Evolutionary conservation across 768 basidiomycete genomes (phyloP), one percentile per base, ranked within the genome.

Genomic region (Naganishia randhawae): DNA sequence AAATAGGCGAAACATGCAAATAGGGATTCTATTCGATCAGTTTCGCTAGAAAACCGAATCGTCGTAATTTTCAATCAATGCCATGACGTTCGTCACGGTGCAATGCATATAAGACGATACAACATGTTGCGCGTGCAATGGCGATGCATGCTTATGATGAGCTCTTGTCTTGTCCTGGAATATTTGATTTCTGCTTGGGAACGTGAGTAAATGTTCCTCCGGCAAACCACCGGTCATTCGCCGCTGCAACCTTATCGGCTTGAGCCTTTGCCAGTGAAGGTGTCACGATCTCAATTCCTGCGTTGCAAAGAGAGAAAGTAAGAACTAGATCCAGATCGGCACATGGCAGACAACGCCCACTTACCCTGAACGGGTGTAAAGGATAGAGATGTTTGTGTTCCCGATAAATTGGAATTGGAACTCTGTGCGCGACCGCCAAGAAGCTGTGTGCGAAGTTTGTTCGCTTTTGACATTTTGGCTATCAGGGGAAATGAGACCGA

Each of bases 391-490:
- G 94, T 97, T 5, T 91, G 88, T 9, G 89, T 92, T 31, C 95
- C 95, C 0, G 90, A 91, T 19, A 84, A 82, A 55, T 85, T 83
- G 13, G 85, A 80, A 25, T 82, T 82, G 35, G 81, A 81, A 14
- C 83, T 75, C n/a, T 81, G 81, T 32, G 77, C 27, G 88, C 88
- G 87, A 69, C 89, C 84, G 51, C 89, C 86, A 72, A 97, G 85
- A 25, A 90, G 86, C 39, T 92, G 88, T 3, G 90, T 89, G 39
- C 96, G 88, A 62, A 95, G 83, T 76, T 92, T 92, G 82, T 96
- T 96, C 55, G 88, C 86, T 81, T 97, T 93, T 32, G 92, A 95
- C 80, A 99, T 82, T 84, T 98, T 98, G 51, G 96, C 96, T 96
- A 76, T 10, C n/a, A 31, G 29, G 11, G 8, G 6, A 61, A 0